phyloP scores from a whole-genome alignment of 768 basidiomycete genomes.

The Amanita pallidorosea region DNA sequence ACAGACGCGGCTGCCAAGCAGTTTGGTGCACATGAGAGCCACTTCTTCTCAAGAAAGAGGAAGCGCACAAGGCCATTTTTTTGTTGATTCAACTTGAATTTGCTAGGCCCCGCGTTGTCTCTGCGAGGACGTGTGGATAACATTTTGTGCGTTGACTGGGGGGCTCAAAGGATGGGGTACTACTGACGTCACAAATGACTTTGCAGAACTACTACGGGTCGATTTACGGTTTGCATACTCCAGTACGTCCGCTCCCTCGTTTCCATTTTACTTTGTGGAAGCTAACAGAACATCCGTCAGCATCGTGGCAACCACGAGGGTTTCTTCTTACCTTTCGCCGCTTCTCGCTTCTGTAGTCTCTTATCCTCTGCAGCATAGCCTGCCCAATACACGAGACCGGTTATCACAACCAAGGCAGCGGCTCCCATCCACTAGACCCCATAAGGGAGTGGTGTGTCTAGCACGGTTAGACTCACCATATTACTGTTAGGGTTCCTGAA shows the following conservation, averaged over 20 bases:
- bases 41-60: background rate
- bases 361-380: constrained; percentile 15
- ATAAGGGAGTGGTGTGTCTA: too few species aligned
- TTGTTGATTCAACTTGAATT: background rate
- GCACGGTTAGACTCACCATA: constrained; percentile 1
- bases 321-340: constrained; percentile 3
- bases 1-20: background rate
- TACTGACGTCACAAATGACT: background rate
- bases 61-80: background rate
- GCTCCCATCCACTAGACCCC: constrained; percentile 13
- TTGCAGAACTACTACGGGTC: background rate
- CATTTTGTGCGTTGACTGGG: background rate
- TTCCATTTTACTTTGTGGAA: background rate
- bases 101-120: background rate
- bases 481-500: constrained; percentile 5
- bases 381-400: constrained; percentile 16
- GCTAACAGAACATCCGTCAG: background rate
- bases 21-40: background rate
- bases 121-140: background rate
- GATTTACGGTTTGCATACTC: background rate
- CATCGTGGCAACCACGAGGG: background rate
- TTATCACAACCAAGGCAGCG: constrained; percentile 14
- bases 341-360: constrained; percentile 3
- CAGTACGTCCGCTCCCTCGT: background rate
- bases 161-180: background rate